Base-by-base conservation (phyloP, 1,284 basidiomycete genomes). In the Taiwanofungus camphoratus region DNA sequence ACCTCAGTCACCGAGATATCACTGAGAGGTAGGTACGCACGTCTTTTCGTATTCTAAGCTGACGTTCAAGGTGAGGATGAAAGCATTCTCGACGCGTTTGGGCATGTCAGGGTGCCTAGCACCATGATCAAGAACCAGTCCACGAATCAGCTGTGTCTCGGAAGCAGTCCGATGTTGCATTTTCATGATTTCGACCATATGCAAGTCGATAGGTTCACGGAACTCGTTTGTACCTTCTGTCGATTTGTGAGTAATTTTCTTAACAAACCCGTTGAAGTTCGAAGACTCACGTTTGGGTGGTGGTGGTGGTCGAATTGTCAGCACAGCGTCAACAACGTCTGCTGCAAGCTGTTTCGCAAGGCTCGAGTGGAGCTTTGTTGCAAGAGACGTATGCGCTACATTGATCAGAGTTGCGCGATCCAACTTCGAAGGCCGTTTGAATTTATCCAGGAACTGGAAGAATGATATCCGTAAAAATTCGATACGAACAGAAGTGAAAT, bases 131-230 rank as follows among this genome's bases (percentile, higher is more conserved):
- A 99, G 74, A 36, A 99, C 96, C 45, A 99, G 76, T 41, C 96
- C 96, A 55, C 90, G 87, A 56, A 99, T 74, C 39, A 99, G 81
- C 64, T 96, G 89, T n/a, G 96, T 99, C 68, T 99, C 96, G 34
- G 92, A 93, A 47, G 96, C 93, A 41, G 88, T 94, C 60, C 93
- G 87, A 72, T 99, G 96, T 67, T 98, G 95, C 96, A 99, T 99
- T 75, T 99, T 99, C 95, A 99, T 99, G 57, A 99, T 86, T 68
- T 99, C 96, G 44, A 99, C 77, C 96, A 99, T 99, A 71, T 99
- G 95, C 51, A 99, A 71, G 70, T 99, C 96, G 61, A 99, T 96
- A 36, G 94, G 93, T 57, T 92, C 82, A 42, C 76, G 75, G 71
- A 78, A 85, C 56, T 83, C 78, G 53, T 82, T 80, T 52, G 73